Conservation (phyloP, 805 yeast species). For the Yarrowia hollandica region DNA sequence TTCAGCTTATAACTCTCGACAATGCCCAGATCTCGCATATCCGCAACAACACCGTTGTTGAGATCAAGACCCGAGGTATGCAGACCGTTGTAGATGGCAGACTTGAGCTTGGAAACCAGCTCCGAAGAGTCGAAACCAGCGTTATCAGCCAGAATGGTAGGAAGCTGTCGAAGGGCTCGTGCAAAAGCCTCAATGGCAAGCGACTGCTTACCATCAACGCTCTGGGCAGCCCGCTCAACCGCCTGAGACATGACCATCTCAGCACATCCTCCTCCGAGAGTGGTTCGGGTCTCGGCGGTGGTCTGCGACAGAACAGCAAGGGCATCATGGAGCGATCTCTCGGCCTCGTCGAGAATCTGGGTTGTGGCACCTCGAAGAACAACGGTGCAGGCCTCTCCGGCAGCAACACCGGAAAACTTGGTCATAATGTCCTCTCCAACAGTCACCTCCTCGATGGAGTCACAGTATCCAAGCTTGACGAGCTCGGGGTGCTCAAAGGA, state of each 20-base stretch:
- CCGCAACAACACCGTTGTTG: conserved; percentile 79
- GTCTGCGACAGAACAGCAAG: conserved; percentile 93
- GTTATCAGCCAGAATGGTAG: conserved; percentile 93
- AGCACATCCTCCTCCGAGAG: conserved; percentile 92
- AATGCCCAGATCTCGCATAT: conserved; percentile 90
- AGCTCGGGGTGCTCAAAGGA: conserved; percentile 91
- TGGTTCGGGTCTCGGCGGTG: conserved; percentile 86
- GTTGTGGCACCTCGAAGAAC: conserved; percentile 97
- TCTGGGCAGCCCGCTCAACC: conserved; percentile 88
- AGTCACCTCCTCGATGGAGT: conserved; percentile 82
- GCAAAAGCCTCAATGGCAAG: conserved; percentile 95
- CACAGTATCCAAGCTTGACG: conserved; percentile 86
- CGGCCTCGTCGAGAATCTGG: conserved; percentile 93
- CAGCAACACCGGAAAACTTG: conserved; percentile 91
- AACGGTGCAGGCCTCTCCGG: conserved; percentile 94
- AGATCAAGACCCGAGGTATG: conserved; percentile 89
- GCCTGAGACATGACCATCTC: conserved; percentile 97
- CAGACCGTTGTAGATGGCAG: conserved; percentile 89
- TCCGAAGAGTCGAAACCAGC: conserved; percentile 97
- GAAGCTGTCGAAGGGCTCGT: conserved; percentile 88
- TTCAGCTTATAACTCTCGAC: conserved; percentile 92
- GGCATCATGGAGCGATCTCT: conserved; percentile 95
- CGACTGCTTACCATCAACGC: conserved; percentile 88
- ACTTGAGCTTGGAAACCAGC: conserved; percentile 82
- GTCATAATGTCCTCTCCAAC: conserved; percentile 91